Evolutionary conservation across 805 yeast genomes (phyloP), one percentile per base, ranked within the genome.

Genomic region (Saccharomycopsis capsularis): DNA sequence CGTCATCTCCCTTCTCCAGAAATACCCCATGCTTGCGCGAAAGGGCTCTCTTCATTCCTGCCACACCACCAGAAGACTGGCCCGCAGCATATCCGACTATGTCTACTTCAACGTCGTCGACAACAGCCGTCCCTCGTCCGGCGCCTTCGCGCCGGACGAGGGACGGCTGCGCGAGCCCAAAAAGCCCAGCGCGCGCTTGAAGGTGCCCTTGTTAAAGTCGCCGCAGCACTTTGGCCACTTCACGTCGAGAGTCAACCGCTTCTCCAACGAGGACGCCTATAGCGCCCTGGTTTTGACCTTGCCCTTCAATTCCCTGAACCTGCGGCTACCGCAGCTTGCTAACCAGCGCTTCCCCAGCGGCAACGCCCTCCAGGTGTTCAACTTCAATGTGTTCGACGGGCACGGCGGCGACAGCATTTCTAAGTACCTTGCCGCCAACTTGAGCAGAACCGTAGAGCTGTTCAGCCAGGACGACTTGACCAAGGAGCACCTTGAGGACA

Each of bases 331-430:
- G 54, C 64, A 35, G 35, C 57, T 45, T 53, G 58, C 37, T 46
- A 49, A 50, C 9, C 38, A 50, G 50, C 11, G 48, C 47, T 45
- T 42, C 51, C 51, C 41, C 36, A 43, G 54, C 64, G 1, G 19
- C 11, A 6, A 23, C 23, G 19, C 9, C 24, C 46, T 38, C 30
- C 61, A 67, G 44, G 79, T 81, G 18, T 85, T 91, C 66, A 79
- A 78, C 56, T 81, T 86, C 58, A 78, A 79, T 41, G 74, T 93
- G 1, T 89, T 85, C 63, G 99, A 93, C 66, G 99, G 99, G 7
- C 99, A 93, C 66, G 99, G 98, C 5, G 95, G 96, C 21, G 73
- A 71, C 22, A 81, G 81, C 47, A 86, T 95, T 58, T 73, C 89
- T 41, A 72, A 69, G 22, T 84, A 74, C 58, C 68, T 90, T 11